phyloP scores from a whole-genome alignment of 768 basidiomycete genomes.

The Suillus clintonianus region DNA sequence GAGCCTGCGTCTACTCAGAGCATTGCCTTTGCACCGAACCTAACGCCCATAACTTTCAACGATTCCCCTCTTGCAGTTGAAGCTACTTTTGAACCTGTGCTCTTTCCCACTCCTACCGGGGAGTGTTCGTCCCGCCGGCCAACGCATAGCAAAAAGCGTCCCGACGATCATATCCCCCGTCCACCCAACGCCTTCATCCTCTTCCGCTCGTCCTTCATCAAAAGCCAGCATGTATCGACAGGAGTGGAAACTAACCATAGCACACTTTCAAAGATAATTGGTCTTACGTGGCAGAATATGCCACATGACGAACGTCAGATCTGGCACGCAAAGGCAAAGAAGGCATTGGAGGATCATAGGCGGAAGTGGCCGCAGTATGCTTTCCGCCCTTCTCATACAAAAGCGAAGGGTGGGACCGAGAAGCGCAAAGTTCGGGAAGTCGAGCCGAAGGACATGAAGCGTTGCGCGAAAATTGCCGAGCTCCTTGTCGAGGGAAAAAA shows the following conservation, averaged over 20 bases:
- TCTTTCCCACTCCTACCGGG: slow-evolving; percentile 57
- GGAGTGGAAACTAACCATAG: slow-evolving; percentile 82
- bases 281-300: slow-evolving; percentile 79
- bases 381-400: slow-evolving; percentile 62
- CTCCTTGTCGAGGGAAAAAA: slow-evolving; percentile 68
- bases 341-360: slow-evolving; percentile 72
- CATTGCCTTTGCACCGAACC: slow-evolving; percentile 59
- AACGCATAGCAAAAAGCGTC: slow-evolving; percentile 69
- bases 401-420: slow-evolving; percentile 30
- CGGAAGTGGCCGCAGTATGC: slow-evolving; percentile 72
- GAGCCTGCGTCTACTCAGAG: slow-evolving; percentile 39
- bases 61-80: slow-evolving; percentile 44
- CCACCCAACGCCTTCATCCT: slow-evolving; percentile 88
- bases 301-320: slow-evolving; percentile 73
- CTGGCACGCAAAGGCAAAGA: slow-evolving; percentile 78
- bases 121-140: slow-evolving; percentile 40
- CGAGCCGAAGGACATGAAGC: slow-evolving; percentile 54
- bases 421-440: slow-evolving; percentile 38
- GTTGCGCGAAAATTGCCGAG: slow-evolving; percentile 68
- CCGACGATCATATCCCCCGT: slow-evolving; percentile 76
- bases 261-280: slow-evolving; percentile 83
- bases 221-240: slow-evolving; percentile 73
- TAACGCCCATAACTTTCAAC: slow-evolving; percentile 60
- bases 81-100: slow-evolving; percentile 43
- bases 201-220: slow-evolving; percentile 83